phyloP scores from a whole-genome alignment of 352 stramenopile genomes.

The Phytophthora citricola region DNA sequence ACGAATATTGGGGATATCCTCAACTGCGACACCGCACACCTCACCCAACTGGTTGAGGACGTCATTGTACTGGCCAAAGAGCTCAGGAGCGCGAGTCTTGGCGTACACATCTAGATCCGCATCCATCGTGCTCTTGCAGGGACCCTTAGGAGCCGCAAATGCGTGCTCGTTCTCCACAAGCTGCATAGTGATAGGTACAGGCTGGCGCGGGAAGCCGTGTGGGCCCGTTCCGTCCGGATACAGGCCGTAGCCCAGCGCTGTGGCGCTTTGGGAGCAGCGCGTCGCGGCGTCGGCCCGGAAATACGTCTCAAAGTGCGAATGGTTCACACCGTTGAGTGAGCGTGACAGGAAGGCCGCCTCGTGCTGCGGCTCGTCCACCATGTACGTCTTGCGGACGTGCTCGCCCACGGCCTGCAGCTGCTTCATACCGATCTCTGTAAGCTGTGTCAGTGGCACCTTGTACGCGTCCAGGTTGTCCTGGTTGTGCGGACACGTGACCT shows the following conservation, averaged over 20 bases:
- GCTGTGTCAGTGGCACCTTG: constrained; percentile 80
- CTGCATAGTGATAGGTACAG: constrained; percentile 88
- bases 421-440: constrained; percentile 85
- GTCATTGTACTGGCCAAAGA: constrained; percentile 65
- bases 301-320: constrained; percentile 87
- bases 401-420: constrained; percentile 75
- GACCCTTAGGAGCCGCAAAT: constrained; percentile 84
- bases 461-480: constrained; percentile 73
- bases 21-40: constrained; percentile 66
- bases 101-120: constrained; percentile 69
- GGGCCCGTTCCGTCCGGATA: constrained; percentile 85
- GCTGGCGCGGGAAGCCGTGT: constrained; percentile 66
- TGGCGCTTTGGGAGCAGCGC: constrained; percentile 82
- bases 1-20: constrained; percentile 58
- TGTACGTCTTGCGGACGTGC: constrained; percentile 75
- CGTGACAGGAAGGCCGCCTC: constrained; percentile 71
- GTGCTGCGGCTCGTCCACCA: constrained; percentile 43
- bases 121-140: constrained; percentile 58
- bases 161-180: constrained; percentile 85
- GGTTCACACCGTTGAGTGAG: constrained; percentile 72
- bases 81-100: constrained; percentile 53
- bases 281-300: constrained; percentile 84
- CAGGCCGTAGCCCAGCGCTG: constrained; percentile 75
- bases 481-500: constrained; percentile 71
- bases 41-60: constrained; percentile 61